phyloP scores from a whole-genome alignment of 192 early-diverging fungal species.

The Endogone sp. region DNA sequence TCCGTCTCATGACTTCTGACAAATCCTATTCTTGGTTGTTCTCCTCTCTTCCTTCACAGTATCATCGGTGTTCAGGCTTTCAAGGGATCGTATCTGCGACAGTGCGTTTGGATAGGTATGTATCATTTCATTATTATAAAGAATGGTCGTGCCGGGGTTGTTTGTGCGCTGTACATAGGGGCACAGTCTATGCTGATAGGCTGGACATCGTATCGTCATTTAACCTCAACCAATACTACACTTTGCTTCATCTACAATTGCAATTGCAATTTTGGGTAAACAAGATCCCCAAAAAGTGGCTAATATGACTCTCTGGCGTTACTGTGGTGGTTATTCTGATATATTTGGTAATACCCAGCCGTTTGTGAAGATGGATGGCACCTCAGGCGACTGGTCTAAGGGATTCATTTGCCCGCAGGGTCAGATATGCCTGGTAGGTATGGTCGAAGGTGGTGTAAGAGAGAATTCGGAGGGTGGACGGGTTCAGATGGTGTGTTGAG shows the following conservation, averaged over 20 bases:
- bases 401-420: conserved; percentile 46
- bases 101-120: conserved; percentile 41
- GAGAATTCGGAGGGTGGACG: not conserved
- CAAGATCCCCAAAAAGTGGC: not conserved
- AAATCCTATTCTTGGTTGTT: too few relatives aligned
- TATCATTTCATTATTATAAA: too few relatives aligned
- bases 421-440: conserved; percentile 40
- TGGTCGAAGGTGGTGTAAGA: not conserved
- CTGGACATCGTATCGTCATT: too few relatives aligned
- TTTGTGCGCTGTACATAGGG: too few relatives aligned
- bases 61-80: conserved; percentile 59
- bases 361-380: conserved; percentile 3
- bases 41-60: conserved; percentile 20
- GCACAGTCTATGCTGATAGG: too few relatives aligned
- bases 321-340: conserved; percentile 30
- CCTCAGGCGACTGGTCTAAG: conserved; percentile 27
- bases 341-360: not conserved
- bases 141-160: too few relatives aligned
- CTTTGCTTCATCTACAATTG: too few relatives aligned
- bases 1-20: not conserved
- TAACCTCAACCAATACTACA: too few relatives aligned
- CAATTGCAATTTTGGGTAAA: too few relatives aligned
- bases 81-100: conserved; percentile 50
- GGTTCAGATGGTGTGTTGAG: too few relatives aligned
- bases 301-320: conserved; percentile 19